Conservation (phyloP, 139 green algal genomes). For the Astrephomene gubernaculifera region DNA sequence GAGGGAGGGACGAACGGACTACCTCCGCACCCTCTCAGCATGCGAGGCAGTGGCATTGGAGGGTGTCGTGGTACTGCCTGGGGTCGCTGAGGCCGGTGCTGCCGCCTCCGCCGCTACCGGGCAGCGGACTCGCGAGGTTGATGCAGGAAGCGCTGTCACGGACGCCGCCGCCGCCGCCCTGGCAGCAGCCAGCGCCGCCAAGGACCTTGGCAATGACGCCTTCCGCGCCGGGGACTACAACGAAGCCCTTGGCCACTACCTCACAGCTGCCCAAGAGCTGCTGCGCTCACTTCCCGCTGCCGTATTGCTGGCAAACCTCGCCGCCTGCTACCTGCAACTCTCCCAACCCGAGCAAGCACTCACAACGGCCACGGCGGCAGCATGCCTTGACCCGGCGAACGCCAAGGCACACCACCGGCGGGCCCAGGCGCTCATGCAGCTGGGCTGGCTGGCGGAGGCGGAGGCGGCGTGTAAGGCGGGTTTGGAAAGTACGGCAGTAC, state of each 20-base stretch:
- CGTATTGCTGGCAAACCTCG: background rate
- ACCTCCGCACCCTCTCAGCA: background rate
- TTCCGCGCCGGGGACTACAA: background rate
- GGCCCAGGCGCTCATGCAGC: background rate
- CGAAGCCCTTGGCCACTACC: background rate
- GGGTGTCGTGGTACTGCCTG: too few species aligned
- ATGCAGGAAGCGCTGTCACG: background rate
- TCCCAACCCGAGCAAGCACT: background rate
- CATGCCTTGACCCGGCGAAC: background rate
- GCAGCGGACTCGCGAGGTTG: too few species aligned
- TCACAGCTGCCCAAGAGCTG: background rate
- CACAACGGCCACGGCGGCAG: background rate
- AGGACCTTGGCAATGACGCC: constrained; percentile 11
- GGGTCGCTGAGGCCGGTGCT: too few species aligned
- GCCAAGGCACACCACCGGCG: constrained; percentile 1
- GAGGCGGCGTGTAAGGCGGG: background rate
- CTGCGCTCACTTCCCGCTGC: background rate
- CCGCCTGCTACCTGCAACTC: constrained; percentile 15
- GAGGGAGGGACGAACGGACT: background rate
- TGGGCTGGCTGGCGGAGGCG: constrained; percentile 29
- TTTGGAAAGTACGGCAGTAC: background rate
- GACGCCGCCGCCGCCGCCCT: background rate
- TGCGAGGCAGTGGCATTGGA: too few species aligned
- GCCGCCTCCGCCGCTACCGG: too few species aligned
- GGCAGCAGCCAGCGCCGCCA: background rate